Evolutionary conservation across 768 basidiomycete species (phyloP), one percentile per base, ranked within the genome.

Genomic region (Cystofilobasidium bisporidii): DNA sequence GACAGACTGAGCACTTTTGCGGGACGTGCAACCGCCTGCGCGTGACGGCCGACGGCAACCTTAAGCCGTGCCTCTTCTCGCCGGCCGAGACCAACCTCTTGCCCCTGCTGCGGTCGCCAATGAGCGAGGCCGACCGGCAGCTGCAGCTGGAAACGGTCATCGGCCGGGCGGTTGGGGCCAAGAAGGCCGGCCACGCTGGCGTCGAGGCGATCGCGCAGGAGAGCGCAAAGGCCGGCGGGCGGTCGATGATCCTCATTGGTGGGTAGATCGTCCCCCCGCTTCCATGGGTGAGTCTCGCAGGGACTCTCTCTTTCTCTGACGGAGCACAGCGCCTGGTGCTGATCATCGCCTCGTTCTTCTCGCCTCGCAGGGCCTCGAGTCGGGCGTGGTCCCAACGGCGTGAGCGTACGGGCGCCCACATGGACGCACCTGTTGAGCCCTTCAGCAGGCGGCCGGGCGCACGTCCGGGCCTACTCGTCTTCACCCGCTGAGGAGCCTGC

Each of bases 211-310:
- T 73, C n/a, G 53, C 53, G 53, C 53, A 32, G 20, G 53, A 56
- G 20, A 56, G 53, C 30, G 28, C 26, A 10, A 56, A 56, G 53
- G 53, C 26, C 5, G 53, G 53, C 30, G 53, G 53, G 78, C 81
- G 87, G 61, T 87, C 89, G 15, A 93, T 93, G 90, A 92, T 92
- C 71, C 79, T 89, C 69, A 93, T 93, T 77, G 91, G 91, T 78
- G 91, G 91, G 86, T 93, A 83, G 88, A 33, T 32, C 26, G 8
- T 30, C 22, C 15, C 20, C 30, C 33, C 26, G 8, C 24, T 1
- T 30, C 28, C n/a, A 6, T 47, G 45, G 53, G 53, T 28, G 26
- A 30, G 53, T 32, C 26, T 20, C 14, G n/a, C 18, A 1, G 30
- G 53, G 53, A 28, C 32, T 18, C n/a, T n/a, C n/a, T n/a, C n/a